These are phyloP conservation scores for Candida buenavistaensis DNA, from an alignment of 1,139 yeast genomes.

Conservation along the genomic window DNA sequence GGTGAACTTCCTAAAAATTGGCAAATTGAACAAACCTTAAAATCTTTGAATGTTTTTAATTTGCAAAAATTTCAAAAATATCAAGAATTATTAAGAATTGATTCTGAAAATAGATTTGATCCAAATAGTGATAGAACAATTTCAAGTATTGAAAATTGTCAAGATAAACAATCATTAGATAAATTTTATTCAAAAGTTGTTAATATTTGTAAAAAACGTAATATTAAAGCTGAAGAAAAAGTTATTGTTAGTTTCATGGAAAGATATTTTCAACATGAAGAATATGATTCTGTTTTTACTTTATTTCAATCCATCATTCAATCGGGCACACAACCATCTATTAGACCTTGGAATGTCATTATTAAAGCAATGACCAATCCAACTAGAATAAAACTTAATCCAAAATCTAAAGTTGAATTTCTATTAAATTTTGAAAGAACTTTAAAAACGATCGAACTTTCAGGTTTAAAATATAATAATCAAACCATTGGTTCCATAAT, in stretches of 20 bases:
- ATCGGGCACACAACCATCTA: constrained; percentile 29
- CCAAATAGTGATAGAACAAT: constrained; percentile 33
- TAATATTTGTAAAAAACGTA: constrained; percentile 23
- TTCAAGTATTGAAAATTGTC: constrained; percentile 23
- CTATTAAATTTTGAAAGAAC: constrained; percentile 27
- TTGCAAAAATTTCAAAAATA: constrained; percentile 7
- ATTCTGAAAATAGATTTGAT: constrained; percentile 22
- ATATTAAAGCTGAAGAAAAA: constrained; percentile 27
- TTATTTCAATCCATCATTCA: constrained; percentile 34
- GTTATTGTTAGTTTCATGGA: constrained; percentile 38
- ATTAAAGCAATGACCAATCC: constrained; percentile 41
- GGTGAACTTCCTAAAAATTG: constrained; percentile 26
- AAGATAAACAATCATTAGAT: constrained; percentile 22
- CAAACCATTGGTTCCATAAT: constrained; percentile 32
- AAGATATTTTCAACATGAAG: constrained; percentile 30
- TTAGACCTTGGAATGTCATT: constrained; percentile 37
- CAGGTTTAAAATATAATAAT: constrained; percentile 26
- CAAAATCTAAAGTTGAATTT: no score
- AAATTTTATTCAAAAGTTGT: constrained; percentile 26
- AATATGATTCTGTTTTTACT: constrained; percentile 32
- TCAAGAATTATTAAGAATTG: constrained; percentile 1
- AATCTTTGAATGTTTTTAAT: constrained; percentile 12
- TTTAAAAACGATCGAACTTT: constrained; percentile 27
- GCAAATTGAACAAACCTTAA: constrained; percentile 20
- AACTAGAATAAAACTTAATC: constrained; percentile 19